A percentile compares a stretch with the other conserved stretches of the same genome.
Conservation (phyloP, 2,329 filamentous ascomycete species). For the Apiospora arundinis region DNA sequence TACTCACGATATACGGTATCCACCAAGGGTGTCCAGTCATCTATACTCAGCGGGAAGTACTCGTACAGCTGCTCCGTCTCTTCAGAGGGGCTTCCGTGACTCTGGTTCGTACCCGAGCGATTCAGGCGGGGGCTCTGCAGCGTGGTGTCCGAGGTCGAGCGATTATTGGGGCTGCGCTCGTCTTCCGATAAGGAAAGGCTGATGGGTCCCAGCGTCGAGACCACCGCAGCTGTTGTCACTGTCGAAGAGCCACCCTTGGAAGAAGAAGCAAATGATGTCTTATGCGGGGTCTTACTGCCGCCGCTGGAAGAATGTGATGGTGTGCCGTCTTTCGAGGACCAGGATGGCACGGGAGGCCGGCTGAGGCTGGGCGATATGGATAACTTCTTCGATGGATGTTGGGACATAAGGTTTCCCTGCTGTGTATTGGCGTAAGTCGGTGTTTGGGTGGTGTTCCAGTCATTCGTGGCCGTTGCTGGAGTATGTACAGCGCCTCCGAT, state of each 20-base stretch:
- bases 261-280: constrained; percentile 26
- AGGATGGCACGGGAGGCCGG: constrained; percentile 61
- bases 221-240: constrained; percentile 30
- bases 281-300: constrained; percentile 29
- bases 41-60: constrained; percentile 89
- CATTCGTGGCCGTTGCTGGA: constrained; percentile 37
- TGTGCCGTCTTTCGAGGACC: constrained; percentile 39
- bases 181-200: constrained; percentile 66
- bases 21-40: constrained; percentile 68
- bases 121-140: constrained; percentile 54
- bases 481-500: constrained; percentile 37
- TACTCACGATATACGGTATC: constrained; percentile 43
- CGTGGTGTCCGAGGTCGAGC: constrained; percentile 49
- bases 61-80: constrained; percentile 88
- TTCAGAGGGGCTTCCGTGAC: constrained; percentile 69
- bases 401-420: constrained; percentile 31
- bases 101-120: constrained; percentile 42
- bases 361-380: constrained; percentile 58
- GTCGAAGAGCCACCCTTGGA: constrained; percentile 24
- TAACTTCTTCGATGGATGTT: constrained; percentile 57
- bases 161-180: constrained; percentile 61
- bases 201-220: constrained; percentile 44
- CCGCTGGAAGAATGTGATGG: neutral
- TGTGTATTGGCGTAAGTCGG: neutral
- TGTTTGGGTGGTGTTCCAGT: constrained; percentile 1